Evolutionary conservation across 805 yeast species (phyloP).

Genomic region (Pichia insulana): DNA sequence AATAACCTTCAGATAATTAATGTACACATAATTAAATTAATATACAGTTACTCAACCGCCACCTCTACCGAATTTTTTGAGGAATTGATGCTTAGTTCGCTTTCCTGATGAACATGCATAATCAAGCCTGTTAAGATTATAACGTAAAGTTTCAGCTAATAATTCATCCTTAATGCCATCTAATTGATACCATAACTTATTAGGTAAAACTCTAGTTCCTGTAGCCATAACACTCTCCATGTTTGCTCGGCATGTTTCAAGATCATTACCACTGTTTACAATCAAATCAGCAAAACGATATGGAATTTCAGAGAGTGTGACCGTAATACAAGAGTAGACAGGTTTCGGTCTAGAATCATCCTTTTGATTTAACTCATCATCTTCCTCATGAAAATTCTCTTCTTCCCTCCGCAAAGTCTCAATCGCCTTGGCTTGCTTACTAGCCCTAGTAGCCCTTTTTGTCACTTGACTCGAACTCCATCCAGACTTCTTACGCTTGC

Average conservation of each 20-base stretch:
- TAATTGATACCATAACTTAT: conserved; percentile 75
- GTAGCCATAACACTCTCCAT: conserved; percentile 54
- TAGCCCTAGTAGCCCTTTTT: conserved; percentile 23
- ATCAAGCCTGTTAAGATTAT: conserved; percentile 37
- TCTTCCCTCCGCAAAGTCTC: conserved; percentile 12
- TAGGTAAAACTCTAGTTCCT: conserved; percentile 54
- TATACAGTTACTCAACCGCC: background rate
- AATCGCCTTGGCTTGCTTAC: conserved; percentile 11
- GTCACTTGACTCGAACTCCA: conserved; percentile 19
- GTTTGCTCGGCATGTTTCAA: conserved; percentile 43
- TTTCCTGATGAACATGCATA: conserved; percentile 28
- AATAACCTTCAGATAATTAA: background rate
- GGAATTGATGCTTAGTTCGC: conserved; percentile 1
- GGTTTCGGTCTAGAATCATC: conserved; percentile 38
- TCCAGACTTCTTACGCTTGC: conserved; percentile 14
- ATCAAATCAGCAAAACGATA: conserved; percentile 55
- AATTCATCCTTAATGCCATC: conserved; percentile 66
- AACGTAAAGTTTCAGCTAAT: conserved; percentile 55
- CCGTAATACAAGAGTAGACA: conserved; percentile 53
- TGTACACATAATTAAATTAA: background rate
- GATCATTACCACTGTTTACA: conserved; percentile 52
- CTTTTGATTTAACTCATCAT: conserved; percentile 23
- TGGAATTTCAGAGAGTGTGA: conserved; percentile 60
- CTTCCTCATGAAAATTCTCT: conserved; percentile 15
- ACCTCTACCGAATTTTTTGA: conserved; percentile 8